Conservation (phyloP, 306 rosid genomes). For the Aeschynomene evenia region DNA sequence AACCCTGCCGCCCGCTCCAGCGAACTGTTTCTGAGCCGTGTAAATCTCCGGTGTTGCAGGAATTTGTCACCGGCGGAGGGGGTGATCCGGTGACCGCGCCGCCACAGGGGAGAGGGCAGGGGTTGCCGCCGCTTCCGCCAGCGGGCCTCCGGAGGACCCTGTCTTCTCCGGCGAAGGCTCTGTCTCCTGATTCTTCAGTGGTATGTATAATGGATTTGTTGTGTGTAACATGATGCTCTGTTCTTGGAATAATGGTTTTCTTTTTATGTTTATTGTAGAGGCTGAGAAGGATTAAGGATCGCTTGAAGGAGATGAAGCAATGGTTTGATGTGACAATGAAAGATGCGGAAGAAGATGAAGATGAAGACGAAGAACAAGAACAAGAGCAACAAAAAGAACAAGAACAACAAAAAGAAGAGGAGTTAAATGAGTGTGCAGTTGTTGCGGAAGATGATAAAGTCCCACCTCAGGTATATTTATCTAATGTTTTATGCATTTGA, state of each 20-base stretch:
- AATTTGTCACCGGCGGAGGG: neutral
- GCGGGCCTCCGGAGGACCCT: neutral
- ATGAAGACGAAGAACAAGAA: slow-evolving; percentile 6
- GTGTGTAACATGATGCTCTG: neutral
- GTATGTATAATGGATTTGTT: slow-evolving; percentile 19
- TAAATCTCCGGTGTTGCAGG: neutral
- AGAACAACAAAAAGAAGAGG: neutral
- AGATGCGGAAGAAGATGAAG: slow-evolving; percentile 31
- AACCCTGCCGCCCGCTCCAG: slow-evolving; percentile 21
- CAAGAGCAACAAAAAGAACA: slow-evolving; percentile 8
- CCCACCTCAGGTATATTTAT: slow-evolving; percentile 25
- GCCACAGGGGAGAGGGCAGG: neutral
- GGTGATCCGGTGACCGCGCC: neutral
- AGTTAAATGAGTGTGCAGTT: neutral
- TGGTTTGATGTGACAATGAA: slow-evolving; percentile 48
- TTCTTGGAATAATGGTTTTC: neutral
- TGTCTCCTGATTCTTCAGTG: slow-evolving; percentile 38
- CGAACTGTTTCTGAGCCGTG: slow-evolving; percentile 24
- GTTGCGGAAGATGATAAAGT: slow-evolving; percentile 1
- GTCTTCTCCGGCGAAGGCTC: slow-evolving; percentile 15
- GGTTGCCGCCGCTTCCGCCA: slow-evolving; percentile 36
- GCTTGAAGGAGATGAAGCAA: slow-evolving; percentile 46
- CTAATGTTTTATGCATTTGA: neutral
- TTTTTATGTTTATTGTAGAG: slow-evolving; percentile 34
- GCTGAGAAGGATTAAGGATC: slow-evolving; percentile 43